These are phyloP conservation scores for Botrytis byssoidea DNA, from an alignment of 2,329 filamentous ascomycete species.

Conservation along the genomic window DNA sequence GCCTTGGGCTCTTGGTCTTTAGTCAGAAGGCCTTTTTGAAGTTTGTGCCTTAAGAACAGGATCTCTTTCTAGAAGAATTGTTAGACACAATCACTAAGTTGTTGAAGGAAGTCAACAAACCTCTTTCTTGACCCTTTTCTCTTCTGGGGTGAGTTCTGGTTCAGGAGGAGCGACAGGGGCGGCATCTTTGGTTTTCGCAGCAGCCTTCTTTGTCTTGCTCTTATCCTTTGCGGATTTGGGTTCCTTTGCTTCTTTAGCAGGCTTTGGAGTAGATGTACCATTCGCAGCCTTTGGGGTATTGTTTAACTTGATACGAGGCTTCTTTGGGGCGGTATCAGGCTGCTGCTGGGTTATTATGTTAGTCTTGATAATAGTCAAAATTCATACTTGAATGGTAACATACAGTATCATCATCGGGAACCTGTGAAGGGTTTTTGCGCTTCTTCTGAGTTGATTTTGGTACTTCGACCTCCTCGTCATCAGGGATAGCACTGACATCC, in stretches of 20 bases:
- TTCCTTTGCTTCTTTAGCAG: constrained; percentile 36
- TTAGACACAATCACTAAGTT: constrained; percentile 38
- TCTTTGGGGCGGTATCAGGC: constrained; percentile 58
- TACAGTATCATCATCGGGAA: constrained; percentile 64
- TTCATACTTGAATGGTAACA: constrained; percentile 32
- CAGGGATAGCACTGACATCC: constrained; percentile 50
- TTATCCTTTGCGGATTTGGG: constrained; percentile 42
- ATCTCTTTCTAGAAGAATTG: constrained; percentile 61
- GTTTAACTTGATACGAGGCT: constrained; percentile 64
- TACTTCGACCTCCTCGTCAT: constrained; percentile 50
- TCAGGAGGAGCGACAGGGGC: constrained; percentile 53
- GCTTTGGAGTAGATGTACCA: constrained; percentile 35
- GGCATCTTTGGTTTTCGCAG: constrained; percentile 55
- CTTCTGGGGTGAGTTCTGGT: constrained; percentile 56
- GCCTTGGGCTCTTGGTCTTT: constrained; percentile 83
- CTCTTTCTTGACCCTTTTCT: constrained; percentile 59
- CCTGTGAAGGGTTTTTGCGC: constrained; percentile 67
- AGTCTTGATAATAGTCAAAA: not conserved
- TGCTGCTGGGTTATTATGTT: constrained; percentile 10
- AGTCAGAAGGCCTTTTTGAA: constrained; percentile 90
- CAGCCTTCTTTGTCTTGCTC: constrained; percentile 51
- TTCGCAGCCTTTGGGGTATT: constrained; percentile 70
- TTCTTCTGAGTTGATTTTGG: constrained; percentile 66
- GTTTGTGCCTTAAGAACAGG: constrained; percentile 88
- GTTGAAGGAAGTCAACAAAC: constrained; percentile 41